Base-by-base conservation (phyloP, 208 protist species). In the Crithidia sp. region DNA sequence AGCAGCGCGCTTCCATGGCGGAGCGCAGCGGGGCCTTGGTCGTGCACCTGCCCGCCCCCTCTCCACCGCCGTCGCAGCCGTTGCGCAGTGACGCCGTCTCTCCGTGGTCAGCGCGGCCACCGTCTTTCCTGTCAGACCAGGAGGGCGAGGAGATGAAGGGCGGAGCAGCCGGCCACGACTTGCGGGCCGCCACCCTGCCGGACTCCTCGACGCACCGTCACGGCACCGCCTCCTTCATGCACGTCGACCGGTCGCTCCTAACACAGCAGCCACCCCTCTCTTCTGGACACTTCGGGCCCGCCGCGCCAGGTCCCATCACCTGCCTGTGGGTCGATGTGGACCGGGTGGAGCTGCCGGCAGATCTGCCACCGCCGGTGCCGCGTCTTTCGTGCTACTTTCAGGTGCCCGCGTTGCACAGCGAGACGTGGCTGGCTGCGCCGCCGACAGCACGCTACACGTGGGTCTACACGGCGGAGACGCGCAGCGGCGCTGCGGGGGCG, bases 311-410 rank as follows among this genome's bases (percentile, higher is more conserved):
- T 3, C 3, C 49, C 16, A 66, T 79, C 40, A 41, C 57, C 5
- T 66, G 55, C 28, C 47, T 87, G 28, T 56, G 79, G 53, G 80
- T 95, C 5, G 88, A 92, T 57, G 81, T 96, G 28, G 80, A 77
- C 58, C 76, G 81, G 16, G 67, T 95, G 17, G 80, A 90, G 72
- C 80, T 97, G 65, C 86, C 89, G 3, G 77, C 67, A 2, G 79
- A 83, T 45, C 36, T 88, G 40, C 67, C 77, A 14, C 17, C 47
- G 17, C 84, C 78, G 43, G 53, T 92, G 28, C 91, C 91, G 6
- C 82, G 86, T 1, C 86, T 97, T 36, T 89, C 87, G n/a, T 97
- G 92, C 69, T 91, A 87, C 76, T 97, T 90, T 61, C 14, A 68
- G 39, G 53, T 97, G 7, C 50, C 74, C 4, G 74, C 84, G 14